These are phyloP conservation scores for Chloroidium sp. DNA, from an alignment of 163 green algal genomes.

Conservation along the genomic window DNA sequence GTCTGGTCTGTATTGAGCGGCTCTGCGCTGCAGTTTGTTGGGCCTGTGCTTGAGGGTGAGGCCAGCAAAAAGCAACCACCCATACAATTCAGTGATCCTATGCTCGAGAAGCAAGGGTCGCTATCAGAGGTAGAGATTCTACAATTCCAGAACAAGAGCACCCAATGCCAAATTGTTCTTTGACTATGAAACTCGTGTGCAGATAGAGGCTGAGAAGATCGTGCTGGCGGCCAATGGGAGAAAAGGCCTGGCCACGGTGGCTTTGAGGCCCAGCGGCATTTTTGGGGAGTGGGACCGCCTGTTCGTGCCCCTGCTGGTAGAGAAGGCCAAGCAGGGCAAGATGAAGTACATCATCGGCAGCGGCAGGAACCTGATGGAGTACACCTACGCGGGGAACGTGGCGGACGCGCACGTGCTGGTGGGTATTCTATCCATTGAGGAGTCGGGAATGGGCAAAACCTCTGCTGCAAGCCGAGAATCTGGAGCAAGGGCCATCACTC, in stretches of 20 bases:
- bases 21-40: too few relatives aligned
- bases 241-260: conserved; percentile 49
- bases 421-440: not conserved
- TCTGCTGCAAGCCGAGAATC: too few relatives aligned
- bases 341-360: conserved; percentile 88
- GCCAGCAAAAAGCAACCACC: too few relatives aligned
- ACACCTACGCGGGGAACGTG: conserved; percentile 89
- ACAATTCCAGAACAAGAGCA: too few relatives aligned
- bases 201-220: conserved; percentile 64
- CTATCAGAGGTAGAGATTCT: too few relatives aligned
- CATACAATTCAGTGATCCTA: too few relatives aligned
- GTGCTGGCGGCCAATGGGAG: conserved; percentile 63
- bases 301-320: conserved; percentile 65
- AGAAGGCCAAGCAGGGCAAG: conserved; percentile 66
- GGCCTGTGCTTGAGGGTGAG: too few relatives aligned
- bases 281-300: conserved; percentile 82
- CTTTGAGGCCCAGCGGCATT: conserved; percentile 76
- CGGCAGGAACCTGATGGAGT: conserved; percentile 79
- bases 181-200: not conserved
- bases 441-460: too few relatives aligned
- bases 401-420: conserved; percentile 48
- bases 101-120: too few relatives aligned
- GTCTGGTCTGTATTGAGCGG: too few relatives aligned
- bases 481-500: too few relatives aligned
- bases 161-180: too few relatives aligned